These are phyloP conservation scores for Aureobasidium sp. DNA, from an alignment of 2,329 filamentous ascomycete species.

Conservation along the genomic window DNA sequence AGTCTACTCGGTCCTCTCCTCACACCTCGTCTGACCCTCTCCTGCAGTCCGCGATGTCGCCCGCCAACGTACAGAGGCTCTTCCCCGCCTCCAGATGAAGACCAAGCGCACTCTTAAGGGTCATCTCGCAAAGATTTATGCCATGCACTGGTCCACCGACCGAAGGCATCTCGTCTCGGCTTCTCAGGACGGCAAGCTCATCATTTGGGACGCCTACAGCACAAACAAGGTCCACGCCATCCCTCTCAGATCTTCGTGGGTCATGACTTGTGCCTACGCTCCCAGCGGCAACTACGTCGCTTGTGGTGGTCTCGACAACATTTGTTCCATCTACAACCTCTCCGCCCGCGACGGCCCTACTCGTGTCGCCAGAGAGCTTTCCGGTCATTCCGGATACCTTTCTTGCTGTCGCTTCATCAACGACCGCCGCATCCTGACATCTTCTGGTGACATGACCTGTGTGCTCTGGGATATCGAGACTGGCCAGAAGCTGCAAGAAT, in stretches of 20 bases:
- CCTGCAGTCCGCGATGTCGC: constrained; percentile 78
- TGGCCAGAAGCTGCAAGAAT: constrained; percentile 93
- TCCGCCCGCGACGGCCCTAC: constrained; percentile 96
- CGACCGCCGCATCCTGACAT: constrained; percentile 94
- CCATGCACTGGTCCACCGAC: constrained; percentile 99
- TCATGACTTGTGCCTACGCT: constrained; percentile 99
- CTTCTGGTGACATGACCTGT: constrained; percentile 98
- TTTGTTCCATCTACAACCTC: constrained; percentile 99
- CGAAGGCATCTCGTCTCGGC: constrained; percentile 93
- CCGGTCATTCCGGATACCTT: constrained; percentile 92
- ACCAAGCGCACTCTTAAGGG: constrained; percentile 94
- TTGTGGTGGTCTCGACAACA: constrained; percentile 97
- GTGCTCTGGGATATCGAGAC: constrained; percentile 99
- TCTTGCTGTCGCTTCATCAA: constrained; percentile 99
- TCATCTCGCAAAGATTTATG: constrained; percentile 98
- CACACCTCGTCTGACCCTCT: background rate
- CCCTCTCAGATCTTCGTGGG: constrained; percentile 93
- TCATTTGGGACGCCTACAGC: constrained; percentile 99
- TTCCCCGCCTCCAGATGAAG: constrained; percentile 95
- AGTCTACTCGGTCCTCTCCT: constrained; percentile 36
- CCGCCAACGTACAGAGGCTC: constrained; percentile 81
- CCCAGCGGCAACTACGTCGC: constrained; percentile 97
- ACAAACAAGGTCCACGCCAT: constrained; percentile 99
- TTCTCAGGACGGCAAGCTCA: constrained; percentile 97
- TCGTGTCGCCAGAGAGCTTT: constrained; percentile 88